A percentile compares a stretch with the other conserved stretches of the same genome.
Conservation (phyloP, 768 basidiomycete genomes). For the Boletus rubescentipes region DNA sequence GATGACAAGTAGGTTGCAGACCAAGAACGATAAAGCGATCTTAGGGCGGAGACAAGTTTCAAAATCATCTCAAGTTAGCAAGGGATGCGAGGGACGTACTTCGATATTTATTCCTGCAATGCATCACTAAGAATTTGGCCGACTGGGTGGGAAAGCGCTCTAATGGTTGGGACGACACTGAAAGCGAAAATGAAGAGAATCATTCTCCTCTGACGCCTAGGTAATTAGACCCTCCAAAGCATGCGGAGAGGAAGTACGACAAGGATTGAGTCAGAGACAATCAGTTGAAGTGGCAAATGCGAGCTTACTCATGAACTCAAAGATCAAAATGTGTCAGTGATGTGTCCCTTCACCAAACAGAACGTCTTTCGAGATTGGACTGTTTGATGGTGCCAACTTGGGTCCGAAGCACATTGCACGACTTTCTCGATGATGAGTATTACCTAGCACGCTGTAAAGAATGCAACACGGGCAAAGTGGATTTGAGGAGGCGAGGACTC, state of each 20-base stretch:
- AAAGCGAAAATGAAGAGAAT: conserved; percentile 24
- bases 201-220: conserved; percentile 22
- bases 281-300: conserved; percentile 9
- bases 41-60: too few relatives aligned
- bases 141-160: conserved; percentile 13
- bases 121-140: conserved; percentile 11
- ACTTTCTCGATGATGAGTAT: conserved; percentile 7
- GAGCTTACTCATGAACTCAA: conserved; percentile 17
- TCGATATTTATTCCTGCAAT: conserved; percentile 17
- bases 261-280: conserved; percentile 14
- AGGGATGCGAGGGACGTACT: too few relatives aligned
- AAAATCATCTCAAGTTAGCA: too few relatives aligned
- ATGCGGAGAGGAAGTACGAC: conserved; percentile 19
- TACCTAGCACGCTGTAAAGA: conserved; percentile 7
- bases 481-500: too few relatives aligned
- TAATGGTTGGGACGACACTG: conserved; percentile 15
- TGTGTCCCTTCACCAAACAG: conserved; percentile 1
- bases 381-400: conserved; percentile 6
- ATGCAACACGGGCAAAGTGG: conserved; percentile 8
- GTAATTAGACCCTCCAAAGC: conserved; percentile 23
- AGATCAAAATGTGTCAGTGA: conserved; percentile 3
- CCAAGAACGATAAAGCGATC: conserved; percentile 11
- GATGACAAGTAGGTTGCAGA: conserved; percentile 26
- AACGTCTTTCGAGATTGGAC: conserved; percentile 5
- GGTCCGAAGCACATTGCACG: conserved; percentile 6